phyloP scores from a whole-genome alignment of 1,284 basidiomycete genomes.

The Laetiporus sulphureus region DNA sequence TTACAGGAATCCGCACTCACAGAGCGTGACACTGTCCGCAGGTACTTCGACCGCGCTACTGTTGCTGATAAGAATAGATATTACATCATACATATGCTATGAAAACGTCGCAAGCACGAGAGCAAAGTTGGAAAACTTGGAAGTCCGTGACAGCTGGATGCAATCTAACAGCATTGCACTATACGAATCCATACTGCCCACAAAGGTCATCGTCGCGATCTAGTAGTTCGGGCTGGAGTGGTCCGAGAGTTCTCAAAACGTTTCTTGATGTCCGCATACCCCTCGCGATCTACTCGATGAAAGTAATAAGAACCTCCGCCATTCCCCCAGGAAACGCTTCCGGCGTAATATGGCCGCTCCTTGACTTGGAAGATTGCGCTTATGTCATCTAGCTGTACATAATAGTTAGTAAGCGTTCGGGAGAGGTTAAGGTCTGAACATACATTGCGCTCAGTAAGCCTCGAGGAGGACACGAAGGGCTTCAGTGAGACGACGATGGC shows the following conservation, averaged over 20 bases:
- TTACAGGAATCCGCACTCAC: no score
- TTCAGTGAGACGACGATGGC: slow-evolving; percentile 71
- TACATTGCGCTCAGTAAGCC: slow-evolving; percentile 71
- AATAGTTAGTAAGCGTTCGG: neutral
- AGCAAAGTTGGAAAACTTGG: no score
- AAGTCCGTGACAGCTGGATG: no score
- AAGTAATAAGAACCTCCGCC: slow-evolving; percentile 63
- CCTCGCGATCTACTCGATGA: slow-evolving; percentile 65
- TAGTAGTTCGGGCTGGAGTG: slow-evolving; percentile 15
- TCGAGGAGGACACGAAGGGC: slow-evolving; percentile 59
- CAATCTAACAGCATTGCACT: no score
- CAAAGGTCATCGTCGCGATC: slow-evolving; percentile 21
- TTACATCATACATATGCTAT: no score
- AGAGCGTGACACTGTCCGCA: no score
- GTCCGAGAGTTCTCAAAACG: slow-evolving; percentile 17
- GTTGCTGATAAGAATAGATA: no score
- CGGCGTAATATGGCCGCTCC: slow-evolving; percentile 58
- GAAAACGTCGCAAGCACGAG: no score
- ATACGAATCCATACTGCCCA: no score
- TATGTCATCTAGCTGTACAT: slow-evolving; percentile 61
- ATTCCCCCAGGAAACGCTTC: slow-evolving; percentile 71
- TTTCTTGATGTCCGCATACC: slow-evolving; percentile 46
- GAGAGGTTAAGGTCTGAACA: no score
- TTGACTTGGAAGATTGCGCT: slow-evolving; percentile 68
- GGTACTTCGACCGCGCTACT: no score